Evolutionary conservation across 148 eudicot species (phyloP), one percentile per base, ranked within the genome.

Genomic region (Fagopyrum homotropicum): DNA sequence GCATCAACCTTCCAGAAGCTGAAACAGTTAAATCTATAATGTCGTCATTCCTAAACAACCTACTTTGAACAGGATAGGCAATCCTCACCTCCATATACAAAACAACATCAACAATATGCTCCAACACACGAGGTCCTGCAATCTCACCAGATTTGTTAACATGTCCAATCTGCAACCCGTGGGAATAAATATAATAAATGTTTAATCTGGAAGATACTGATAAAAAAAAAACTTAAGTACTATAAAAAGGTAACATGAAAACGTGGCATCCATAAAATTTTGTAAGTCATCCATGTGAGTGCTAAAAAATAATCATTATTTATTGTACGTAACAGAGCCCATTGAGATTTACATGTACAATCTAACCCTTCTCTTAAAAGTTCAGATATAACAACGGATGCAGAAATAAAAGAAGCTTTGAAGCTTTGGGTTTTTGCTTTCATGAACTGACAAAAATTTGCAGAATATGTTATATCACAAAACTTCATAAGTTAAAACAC

Each of bases 91-190:
- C 99, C 90, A 95, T 80, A 73, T 95, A 92, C 79, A 95, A 75
- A 71, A 95, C 99, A 15, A 81, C 91, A 81, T 95, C 99, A 74
- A 95, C 99, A 69, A 92, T 90, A 86, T 95, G 99, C 91, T 95
- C 99, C 83, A 95, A 81, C 43, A 90, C 86, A 61, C 92, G 99
- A 79, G 99, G 99, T 61, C 99, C 99, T 52, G 99, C 99, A 79
- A 95, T 88, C 4, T 95, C 99, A 83, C 99, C 99, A 79, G 85
- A 57, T 80, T 95, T 95, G 73, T 77, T 95, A 79, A 95, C 97
- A 86, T 95, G 99, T 11, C 99, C 99, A 83, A 84, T 84, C 98
- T 95, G 88, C 73, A 63, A 82, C 73, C 55, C 70, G 82, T 71
- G 76, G 64, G 60, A 69, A 77, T 54, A 75, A 73, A 50, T 57